These are phyloP conservation scores for Luffa acutangula DNA, from an alignment of 306 rosid species.

Conservation along the genomic window DNA sequence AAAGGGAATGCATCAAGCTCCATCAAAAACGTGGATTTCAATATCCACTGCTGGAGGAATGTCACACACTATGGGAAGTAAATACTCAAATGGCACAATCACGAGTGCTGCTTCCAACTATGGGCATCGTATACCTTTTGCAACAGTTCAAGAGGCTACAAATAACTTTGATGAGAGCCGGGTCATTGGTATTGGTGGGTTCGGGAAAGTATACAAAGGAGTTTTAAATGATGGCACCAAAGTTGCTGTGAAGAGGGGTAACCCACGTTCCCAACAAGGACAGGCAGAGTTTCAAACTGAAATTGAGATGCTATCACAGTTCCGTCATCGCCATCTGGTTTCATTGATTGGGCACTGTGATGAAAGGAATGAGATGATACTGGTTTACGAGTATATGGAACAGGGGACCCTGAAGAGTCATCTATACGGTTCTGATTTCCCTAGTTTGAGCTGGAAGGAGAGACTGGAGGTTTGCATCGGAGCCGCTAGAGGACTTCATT, in stretches of 20 bases:
- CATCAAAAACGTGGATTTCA: constrained; percentile 66
- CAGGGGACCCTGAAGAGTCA: constrained; percentile 81
- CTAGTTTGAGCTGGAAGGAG: constrained; percentile 73
- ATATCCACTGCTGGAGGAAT: constrained; percentile 45
- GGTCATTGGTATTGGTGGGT: constrained; percentile 82
- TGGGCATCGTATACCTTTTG: constrained; percentile 53
- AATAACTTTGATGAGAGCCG: constrained; percentile 66
- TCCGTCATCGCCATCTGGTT: constrained; percentile 88
- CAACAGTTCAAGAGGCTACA: constrained; percentile 64
- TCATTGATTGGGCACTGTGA: constrained; percentile 87
- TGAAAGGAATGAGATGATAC: constrained; percentile 79
- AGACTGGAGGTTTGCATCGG: constrained; percentile 86
- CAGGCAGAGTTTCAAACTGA: constrained; percentile 78
- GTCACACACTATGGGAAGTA: constrained; percentile 76
- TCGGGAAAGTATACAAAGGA: constrained; percentile 82
- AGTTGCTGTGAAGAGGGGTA: constrained; percentile 90
- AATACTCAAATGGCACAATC: constrained; percentile 56
- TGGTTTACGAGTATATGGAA: constrained; percentile 89
- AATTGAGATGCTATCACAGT: constrained; percentile 80
- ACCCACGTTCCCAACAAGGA: constrained; percentile 76
- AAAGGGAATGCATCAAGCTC: constrained; percentile 32
- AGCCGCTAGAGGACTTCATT: constrained; percentile 88
- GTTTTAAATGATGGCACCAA: constrained; percentile 57
- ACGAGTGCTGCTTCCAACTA: constrained; percentile 46
- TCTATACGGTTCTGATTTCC: constrained; percentile 62